Conservation (phyloP, 2,329 filamentous ascomycete genomes). For the Penicillium rolfsii region DNA sequence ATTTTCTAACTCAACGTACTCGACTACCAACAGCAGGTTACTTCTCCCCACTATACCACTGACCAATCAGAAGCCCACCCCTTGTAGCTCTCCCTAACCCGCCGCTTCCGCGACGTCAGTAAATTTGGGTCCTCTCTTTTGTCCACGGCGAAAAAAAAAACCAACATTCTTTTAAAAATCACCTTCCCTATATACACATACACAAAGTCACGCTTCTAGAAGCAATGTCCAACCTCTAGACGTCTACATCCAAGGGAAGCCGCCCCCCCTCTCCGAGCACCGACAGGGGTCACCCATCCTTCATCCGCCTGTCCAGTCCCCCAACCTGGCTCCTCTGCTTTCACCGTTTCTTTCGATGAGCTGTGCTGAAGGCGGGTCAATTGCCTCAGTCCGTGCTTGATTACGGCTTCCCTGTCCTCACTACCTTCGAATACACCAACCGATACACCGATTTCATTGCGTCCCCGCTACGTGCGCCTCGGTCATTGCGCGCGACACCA, state of each 20-base stretch:
- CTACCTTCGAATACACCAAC: background rate
- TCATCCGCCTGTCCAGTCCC: slow-evolving; percentile 7
- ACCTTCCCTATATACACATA: background rate
- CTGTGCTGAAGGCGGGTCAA: slow-evolving; percentile 18
- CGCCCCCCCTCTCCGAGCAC: slow-evolving; percentile 25
- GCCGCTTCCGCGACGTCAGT: slow-evolving; percentile 38
- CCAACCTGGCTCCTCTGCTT: slow-evolving; percentile 4
- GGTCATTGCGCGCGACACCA: background rate
- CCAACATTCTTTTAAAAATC: background rate
- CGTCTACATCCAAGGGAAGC: slow-evolving; percentile 22
- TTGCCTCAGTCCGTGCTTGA: slow-evolving; percentile 20
- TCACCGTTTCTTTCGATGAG: slow-evolving; percentile 12
- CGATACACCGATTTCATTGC: background rate
- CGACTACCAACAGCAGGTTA: too few relatives aligned
- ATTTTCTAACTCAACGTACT: background rate
- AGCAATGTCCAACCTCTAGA: slow-evolving; percentile 24
- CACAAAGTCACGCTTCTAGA: background rate
- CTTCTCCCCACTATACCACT: slow-evolving; percentile 12
- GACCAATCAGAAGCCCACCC: slow-evolving; percentile 32
- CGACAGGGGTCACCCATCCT: slow-evolving; percentile 27
- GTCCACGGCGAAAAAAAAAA: background rate
- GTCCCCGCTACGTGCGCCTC: slow-evolving; percentile 1
- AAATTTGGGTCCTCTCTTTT: slow-evolving; percentile 18
- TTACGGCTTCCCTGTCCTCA: slow-evolving; percentile 26
- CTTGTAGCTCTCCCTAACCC: slow-evolving; percentile 32